Conservation (phyloP, 1,139 yeast genomes). For the Sugiyamaella novakii region DNA sequence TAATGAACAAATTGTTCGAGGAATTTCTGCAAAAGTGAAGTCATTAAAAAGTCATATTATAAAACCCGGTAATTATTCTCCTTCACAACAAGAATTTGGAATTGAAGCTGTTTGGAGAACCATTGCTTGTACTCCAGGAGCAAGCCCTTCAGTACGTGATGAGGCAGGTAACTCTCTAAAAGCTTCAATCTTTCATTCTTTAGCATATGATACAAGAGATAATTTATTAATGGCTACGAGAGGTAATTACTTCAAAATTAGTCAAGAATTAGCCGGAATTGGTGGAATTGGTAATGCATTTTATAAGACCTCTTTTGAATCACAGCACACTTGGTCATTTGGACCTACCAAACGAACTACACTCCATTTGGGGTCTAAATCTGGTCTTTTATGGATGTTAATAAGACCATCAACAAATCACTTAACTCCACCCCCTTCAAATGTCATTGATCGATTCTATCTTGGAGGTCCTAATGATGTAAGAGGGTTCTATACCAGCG, state of each 20-base stretch:
- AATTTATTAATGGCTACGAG: constrained; percentile 41
- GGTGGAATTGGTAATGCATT: constrained; percentile 28
- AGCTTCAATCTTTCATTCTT: constrained; percentile 40
- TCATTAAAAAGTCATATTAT: constrained; percentile 12
- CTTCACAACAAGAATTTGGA: constrained; percentile 51
- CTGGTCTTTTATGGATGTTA: constrained; percentile 56
- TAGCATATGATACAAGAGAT: constrained; percentile 42
- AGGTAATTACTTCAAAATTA: constrained; percentile 59
- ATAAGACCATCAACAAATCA: constrained; percentile 5
- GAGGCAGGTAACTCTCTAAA: constrained; percentile 46
- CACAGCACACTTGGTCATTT: constrained; percentile 33
- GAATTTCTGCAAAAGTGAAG: constrained; percentile 56
- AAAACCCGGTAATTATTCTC: neutral
- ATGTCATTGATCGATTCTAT: constrained; percentile 53
- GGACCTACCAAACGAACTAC: constrained; percentile 21
- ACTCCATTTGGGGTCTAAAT: constrained; percentile 46
- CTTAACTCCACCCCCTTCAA: constrained; percentile 25
- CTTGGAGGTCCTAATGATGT: constrained; percentile 86
- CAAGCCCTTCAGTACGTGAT: constrained; percentile 34
- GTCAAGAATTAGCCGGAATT: constrained; percentile 56
- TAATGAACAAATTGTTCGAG: constrained; percentile 59
- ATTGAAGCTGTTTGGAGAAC: constrained; percentile 65
- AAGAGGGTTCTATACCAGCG: constrained; percentile 72
- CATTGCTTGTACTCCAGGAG: constrained; percentile 48
- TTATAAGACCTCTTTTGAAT: constrained; percentile 40